Evolutionary conservation across 768 basidiomycete species (phyloP), one percentile per base, ranked within the genome.

Genomic region (Suillus clintonianus): DNA sequence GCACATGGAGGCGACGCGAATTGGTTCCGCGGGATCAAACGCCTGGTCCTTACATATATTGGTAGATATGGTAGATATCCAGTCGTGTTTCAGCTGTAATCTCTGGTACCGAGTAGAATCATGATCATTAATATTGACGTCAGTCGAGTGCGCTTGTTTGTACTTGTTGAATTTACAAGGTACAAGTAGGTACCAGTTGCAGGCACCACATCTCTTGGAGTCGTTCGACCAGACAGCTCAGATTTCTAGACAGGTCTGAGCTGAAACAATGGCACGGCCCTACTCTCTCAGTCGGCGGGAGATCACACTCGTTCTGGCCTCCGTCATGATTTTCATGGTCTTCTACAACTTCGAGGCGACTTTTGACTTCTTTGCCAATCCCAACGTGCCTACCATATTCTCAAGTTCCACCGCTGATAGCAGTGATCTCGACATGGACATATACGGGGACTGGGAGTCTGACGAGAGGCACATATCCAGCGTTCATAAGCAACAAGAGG

Each of bases 311-410:
- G 69, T 91, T 64, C 77, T 92, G 41, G 85, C 89, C 68, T 85
- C 88, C 11, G 73, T 92, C 37, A 79, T 85, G 17, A 75, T 86
- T 57, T 91, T 94, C 71, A 76, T 90, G 34, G 74, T 95, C 51
- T 84, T 91, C 43, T 91, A 89, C 72, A 91, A 94, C 76, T 77
- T 92, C 64, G 89, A 92, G 73, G 74, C 81, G 3, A 86, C 90
- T 0, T 77, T 92, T 7, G 79, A 83, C 42, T 74, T 86, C 10
- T 83, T 83, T 74, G 83, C 60, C 83, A 83, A 64, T 76, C 78
- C 24, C 70, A 75, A 53, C 74, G 80, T 53, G 77, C 79, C 65
- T 76, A 73, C 45, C 19, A 34, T 36, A 11, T 62, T 5, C 30
- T 41, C 45, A 48, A 76, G 60, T 17, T 47, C 85, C 34, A 78